Evolutionary conservation across 371 early-diverging fungal genomes (phyloP), one percentile per base, ranked within the genome.

Genomic region (Apophysomyces elegans): DNA sequence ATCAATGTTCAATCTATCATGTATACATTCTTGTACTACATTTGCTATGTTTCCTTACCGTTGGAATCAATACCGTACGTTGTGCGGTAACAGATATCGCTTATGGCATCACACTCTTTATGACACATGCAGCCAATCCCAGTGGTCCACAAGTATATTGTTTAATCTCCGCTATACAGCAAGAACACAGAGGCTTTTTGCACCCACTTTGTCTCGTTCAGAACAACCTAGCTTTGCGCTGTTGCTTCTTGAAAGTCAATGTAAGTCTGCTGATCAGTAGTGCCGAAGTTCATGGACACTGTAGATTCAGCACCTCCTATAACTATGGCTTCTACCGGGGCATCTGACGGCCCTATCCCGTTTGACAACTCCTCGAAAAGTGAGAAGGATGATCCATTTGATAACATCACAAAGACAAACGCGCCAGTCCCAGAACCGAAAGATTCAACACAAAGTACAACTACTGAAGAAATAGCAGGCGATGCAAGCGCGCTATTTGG

Each of bases 401-500:
- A 18, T 50, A 26, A 5, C 54, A 26, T 21, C 54, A 21, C 21
- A 21, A 50, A 50, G 21, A 21, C 54, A 21, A 1, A 26, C 54
- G 32, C 11, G 21, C 54, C 54, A 16, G 21, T 11, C 21, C 35
- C 21, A 9, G 16, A 5, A 7, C 16, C 54, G 21, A 50, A 50
- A 3, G 2, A 50, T 21, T 26, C 21, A 9, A 21, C 21, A 21
- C 54, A 50, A 21, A 50, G 7, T 21, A 16, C 21, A 50, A 11
- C 16, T 50, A 21, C 4, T 21, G 18, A 63, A 7, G 43, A 62
- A 7, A 61, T 58, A 45, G 65, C 56, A 13, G 74, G 68, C 16
- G 76, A 76, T 67, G 77, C 72, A 3, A 71, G 74, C 21, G 67
- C 69, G 38, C 61, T 76, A 61, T 76, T 76, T 64, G 71, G 69